These are phyloP conservation scores for Geranium brycei DNA, from an alignment of 345 rosid species.

Conservation along the genomic window DNA sequence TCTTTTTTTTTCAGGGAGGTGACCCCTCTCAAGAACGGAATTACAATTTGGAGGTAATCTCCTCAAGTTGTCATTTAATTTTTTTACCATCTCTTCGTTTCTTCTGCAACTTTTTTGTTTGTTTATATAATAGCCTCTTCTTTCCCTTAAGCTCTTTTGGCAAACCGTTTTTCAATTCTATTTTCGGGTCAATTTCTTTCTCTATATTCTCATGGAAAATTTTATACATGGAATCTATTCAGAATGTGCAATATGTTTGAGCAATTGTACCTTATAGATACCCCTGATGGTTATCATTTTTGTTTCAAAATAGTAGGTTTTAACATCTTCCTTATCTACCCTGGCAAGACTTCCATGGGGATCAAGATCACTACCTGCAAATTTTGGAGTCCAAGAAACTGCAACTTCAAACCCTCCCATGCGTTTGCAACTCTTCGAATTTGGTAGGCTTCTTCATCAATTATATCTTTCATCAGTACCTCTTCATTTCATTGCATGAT, in stretches of 20 bases:
- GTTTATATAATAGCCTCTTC: not conserved
- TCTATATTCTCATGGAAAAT: too few relatives aligned
- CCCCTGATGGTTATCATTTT: not conserved
- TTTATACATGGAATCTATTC: not conserved
- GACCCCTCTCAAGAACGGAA: slow-evolving; percentile 63
- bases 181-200: too few relatives aligned
- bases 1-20: slow-evolving; percentile 40
- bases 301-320: slow-evolving; percentile 27
- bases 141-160: not conserved
- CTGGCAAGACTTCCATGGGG: slow-evolving; percentile 71
- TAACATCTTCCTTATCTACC: slow-evolving; percentile 61
- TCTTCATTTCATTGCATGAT: not conserved
- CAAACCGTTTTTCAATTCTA: too few relatives aligned
- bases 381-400: slow-evolving; percentile 12
- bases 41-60: slow-evolving; percentile 46
- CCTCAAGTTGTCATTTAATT: not conserved
- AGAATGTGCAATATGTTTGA: not conserved
- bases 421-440: slow-evolving; percentile 63
- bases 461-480: not conserved
- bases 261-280: slow-evolving; percentile 2
- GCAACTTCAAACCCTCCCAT: slow-evolving; percentile 23
- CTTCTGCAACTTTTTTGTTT: not conserved
- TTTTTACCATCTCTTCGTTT: not conserved
- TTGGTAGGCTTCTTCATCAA: slow-evolving; percentile 33
- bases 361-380: slow-evolving; percentile 30